phyloP scores from a whole-genome alignment of 1,139 yeast genomes.

The Spencermartinsiella ligniputridi region DNA sequence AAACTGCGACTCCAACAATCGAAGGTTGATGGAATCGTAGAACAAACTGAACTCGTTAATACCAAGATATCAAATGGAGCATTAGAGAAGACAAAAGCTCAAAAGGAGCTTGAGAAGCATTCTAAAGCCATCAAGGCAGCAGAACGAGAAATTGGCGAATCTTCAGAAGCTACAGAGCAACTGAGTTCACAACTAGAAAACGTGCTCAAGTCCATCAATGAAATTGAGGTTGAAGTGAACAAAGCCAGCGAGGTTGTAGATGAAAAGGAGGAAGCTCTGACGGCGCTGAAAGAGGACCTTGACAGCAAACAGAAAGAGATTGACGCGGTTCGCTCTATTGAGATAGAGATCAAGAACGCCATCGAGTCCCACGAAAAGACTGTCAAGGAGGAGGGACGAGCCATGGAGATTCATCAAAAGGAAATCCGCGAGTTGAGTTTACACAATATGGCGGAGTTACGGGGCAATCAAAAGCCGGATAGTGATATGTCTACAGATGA shows the following conservation, averaged over 20 bases:
- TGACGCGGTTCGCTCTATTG: conserved; percentile 60
- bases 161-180: conserved; percentile 33
- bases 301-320: conserved; percentile 52
- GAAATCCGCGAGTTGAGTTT: conserved; percentile 25
- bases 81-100: conserved; percentile 58
- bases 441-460: conserved; percentile 25
- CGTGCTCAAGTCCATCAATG: conserved; percentile 22
- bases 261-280: conserved; percentile 35
- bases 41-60: conserved; percentile 58
- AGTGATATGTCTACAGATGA: conserved; percentile 8
- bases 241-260: conserved; percentile 30
- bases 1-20: conserved; percentile 75
- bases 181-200: conserved; percentile 38
- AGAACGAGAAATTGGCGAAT: conserved; percentile 29
- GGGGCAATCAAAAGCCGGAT: conserved; percentile 5
- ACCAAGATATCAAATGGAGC: conserved; percentile 61
- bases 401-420: conserved; percentile 36
- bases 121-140: conserved; percentile 45
- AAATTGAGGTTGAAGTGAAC: conserved; percentile 36
- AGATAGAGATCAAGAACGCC: conserved; percentile 62
- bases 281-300: conserved; percentile 42
- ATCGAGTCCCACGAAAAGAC: conserved; percentile 53
- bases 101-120: conserved; percentile 59
- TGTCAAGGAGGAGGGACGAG: conserved; percentile 41
- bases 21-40: conserved; percentile 71